These are phyloP conservation scores for Trypanosoma avium DNA, from an alignment of 208 protist genomes.

Conservation along the genomic window DNA sequence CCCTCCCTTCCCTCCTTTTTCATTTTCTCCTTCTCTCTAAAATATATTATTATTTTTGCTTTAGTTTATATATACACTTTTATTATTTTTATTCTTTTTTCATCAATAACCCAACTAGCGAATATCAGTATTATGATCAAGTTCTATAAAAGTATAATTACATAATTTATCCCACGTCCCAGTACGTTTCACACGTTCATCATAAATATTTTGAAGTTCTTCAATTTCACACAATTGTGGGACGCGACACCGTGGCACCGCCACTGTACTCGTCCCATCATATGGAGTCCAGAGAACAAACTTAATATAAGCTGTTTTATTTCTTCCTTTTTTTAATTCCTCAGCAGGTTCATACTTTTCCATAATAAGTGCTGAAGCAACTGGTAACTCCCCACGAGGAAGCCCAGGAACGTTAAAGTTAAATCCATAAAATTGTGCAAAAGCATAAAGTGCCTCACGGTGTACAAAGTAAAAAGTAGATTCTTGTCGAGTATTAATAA, in stretches of 20 bases:
- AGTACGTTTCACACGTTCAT: conserved; percentile 55
- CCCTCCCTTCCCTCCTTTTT: neutral
- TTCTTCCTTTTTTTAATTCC: conserved; percentile 36
- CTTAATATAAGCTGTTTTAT: conserved; percentile 41
- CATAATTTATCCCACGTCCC: conserved; percentile 75
- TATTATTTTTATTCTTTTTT: neutral
- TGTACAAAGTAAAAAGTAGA: conserved; percentile 81
- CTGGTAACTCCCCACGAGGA: conserved; percentile 67
- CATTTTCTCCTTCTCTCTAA: neutral
- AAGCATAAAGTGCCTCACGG: conserved; percentile 82
- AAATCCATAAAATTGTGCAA: conserved; percentile 83
- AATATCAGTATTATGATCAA: conserved; percentile 81
- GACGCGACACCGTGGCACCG: conserved; percentile 51
- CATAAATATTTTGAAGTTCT: conserved; percentile 63
- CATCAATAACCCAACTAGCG: conserved; percentile 37
- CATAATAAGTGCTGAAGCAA: conserved; percentile 68
- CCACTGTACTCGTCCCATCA: conserved; percentile 57
- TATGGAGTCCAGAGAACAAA: conserved; percentile 70
- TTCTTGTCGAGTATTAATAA: conserved; percentile 63
- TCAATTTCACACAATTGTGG: conserved; percentile 71
- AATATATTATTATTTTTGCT: neutral
- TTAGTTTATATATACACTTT: neutral
- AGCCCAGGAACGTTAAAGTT: conserved; percentile 63
- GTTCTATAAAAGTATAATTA: conserved; percentile 60
- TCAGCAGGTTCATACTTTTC: conserved; percentile 57